Evolutionary conservation across 108 stramenopile species (phyloP), one percentile per base, ranked within the genome.

Genomic region (Cyclotella choctawhatcheeana): DNA sequence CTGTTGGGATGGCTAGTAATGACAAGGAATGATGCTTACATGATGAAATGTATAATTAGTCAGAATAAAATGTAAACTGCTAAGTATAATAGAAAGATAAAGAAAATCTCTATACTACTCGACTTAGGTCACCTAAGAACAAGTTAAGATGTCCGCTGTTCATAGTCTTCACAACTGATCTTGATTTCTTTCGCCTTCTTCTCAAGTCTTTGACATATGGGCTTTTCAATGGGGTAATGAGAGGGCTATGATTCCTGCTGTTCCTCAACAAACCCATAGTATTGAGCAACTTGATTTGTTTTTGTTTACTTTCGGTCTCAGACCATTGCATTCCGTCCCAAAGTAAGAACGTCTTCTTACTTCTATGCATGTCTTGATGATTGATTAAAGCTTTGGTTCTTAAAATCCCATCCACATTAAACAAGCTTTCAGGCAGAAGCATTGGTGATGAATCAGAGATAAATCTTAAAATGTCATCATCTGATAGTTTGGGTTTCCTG

Each of bases 171-270:
- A n/a, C n/a, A n/a, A n/a, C n/a, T 20, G 51, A 30, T 44, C 64
- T 71, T 12, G 14, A 53, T 14, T 79, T 79, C 59, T 34, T 48
- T 54, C 77, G 55, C 27, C 70, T 64, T 17, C 59, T 64, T 14
- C 63, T 50, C 18, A 37, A n/a, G 5, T 62, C 30, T 50, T 52
- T 79, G 8, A 67, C 33, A 44, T 79, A 79, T 3, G 77, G 77
- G 61, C 77, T 79, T 43, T 71, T 79, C 44, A 79, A 61, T 25
- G 77, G 77, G 7, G 77, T 40, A 31, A 71, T 66, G 29, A 78
- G 31, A 1, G 77, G 77, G 37, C 77, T 79, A 32, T 66, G 44
- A 44, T n/a, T n/a, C n/a, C n/a, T n/a, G n/a, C 67, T 24, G 37
- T 12, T 40, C 37, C 60, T 45, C 34, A 69, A 44, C 54, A 79